Evolutionary conservation across 345 rosid genomes (phyloP), one percentile per base, ranked within the genome.

Genomic region (Gossypium turneri): DNA sequence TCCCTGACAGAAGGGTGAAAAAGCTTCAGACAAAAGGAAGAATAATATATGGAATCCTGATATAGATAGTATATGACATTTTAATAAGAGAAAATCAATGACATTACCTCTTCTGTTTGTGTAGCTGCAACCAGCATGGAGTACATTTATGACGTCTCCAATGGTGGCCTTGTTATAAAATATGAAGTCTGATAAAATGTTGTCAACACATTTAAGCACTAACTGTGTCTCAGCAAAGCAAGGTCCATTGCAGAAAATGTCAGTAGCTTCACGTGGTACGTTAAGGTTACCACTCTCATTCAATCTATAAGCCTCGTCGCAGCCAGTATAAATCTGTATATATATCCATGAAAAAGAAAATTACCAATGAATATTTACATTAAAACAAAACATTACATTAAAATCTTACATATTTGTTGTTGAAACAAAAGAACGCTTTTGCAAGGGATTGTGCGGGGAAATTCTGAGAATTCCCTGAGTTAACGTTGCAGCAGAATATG

Each of bases 191-290:
- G 91, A 86, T 43, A 86, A 75, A 44, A 84, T 19, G 12, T 52
- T 73, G 48, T 88, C 81, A 7, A 90, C 76, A 22, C 95, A 90
- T 47, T 67, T 65, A 9, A 87, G 90, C 50, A 87, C 85, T 29
- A 69, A 66, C 7, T 81, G 83, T 24, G 91, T 88, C 82, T 90
- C 91, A 0, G 70, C 77, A 1, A 82, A 20, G 70, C 92, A 90
- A 74, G 92, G 90, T 59, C 89, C 89, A 0, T 67, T 67, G 70
- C 92, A 87, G 86, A 86, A 87, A 9, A 55, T 38, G 2, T 86
- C 83, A 22, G 85, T 86, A 8, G 86, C 88, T 52, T 80, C 85
- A 7, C 45, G 80, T 53, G 87, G 90, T 15, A 87, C 84, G 20
- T 83, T 83, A 50, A 87, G 63, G 70, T 86, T 79, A 48, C 92